These are phyloP conservation scores for Perkinsus marinus DNA, from an alignment of 169 alveolate species.

Conservation along the genomic window DNA sequence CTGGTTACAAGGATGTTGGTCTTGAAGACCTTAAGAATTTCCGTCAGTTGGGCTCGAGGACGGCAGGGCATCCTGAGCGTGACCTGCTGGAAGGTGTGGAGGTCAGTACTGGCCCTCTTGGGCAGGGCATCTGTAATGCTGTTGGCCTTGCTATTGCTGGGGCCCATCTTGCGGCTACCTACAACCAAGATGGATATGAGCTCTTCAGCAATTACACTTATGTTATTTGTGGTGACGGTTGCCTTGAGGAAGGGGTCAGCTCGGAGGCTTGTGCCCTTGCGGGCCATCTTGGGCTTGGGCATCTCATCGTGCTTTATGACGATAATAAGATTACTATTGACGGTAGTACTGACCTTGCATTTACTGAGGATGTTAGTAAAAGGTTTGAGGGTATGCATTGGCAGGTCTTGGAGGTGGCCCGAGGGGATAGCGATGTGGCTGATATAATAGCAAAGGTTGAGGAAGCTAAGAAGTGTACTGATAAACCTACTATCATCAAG, in stretches of 20 bases:
- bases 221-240: slow-evolving; percentile 42
- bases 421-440: slow-evolving; percentile 35
- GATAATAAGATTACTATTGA: slow-evolving; percentile 44
- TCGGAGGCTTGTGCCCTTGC: slow-evolving; percentile 38
- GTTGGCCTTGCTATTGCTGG: slow-evolving; percentile 34
- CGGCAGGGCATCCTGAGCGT: slow-evolving; percentile 36
- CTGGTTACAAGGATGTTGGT: slow-evolving; percentile 24
- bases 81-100: slow-evolving; percentile 37
- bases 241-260: slow-evolving; percentile 33
- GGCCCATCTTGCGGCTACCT: slow-evolving; percentile 24
- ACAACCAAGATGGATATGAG: slow-evolving; percentile 28
- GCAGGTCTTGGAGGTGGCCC: slow-evolving; percentile 35
- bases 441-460: slow-evolving; percentile 13
- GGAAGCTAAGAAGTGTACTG: slow-evolving; percentile 18
- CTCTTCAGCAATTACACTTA: slow-evolving; percentile 23
- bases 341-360: slow-evolving; percentile 29
- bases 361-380: slow-evolving; percentile 25
- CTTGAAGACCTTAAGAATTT: slow-evolving; percentile 14
- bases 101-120: slow-evolving; percentile 43
- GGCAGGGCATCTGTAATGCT: slow-evolving; percentile 38
- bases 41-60: slow-evolving; percentile 26
- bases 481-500: slow-evolving; percentile 37
- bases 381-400: slow-evolving; percentile 39
- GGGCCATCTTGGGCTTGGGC: slow-evolving; percentile 35
- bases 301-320: slow-evolving; percentile 31